A percentile compares a stretch with the other conserved stretches of the same genome.
phyloP scores from a whole-genome alignment of 352 stramenopile genomes.

The Pythium aristosporum region DNA sequence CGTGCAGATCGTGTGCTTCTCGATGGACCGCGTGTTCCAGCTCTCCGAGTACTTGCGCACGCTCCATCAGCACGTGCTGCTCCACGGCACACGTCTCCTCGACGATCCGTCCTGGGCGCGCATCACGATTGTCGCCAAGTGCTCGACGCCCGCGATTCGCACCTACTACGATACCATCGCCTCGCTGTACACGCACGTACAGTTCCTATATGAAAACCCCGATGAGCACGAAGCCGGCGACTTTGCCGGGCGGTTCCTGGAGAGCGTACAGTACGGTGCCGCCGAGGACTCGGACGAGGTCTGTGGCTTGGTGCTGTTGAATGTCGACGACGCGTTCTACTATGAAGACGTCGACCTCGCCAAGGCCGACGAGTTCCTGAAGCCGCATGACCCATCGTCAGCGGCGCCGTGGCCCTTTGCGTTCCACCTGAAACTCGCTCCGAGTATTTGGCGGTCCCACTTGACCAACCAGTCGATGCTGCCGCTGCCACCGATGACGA shows the following conservation, averaged over 20 bases:
- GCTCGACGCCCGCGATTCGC: slow-evolving; percentile 33
- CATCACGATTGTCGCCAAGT: slow-evolving; percentile 38
- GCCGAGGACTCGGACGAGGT: neutral
- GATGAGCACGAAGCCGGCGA: slow-evolving; percentile 12
- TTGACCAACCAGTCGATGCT: slow-evolving; percentile 53
- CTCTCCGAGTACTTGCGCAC: slow-evolving; percentile 57
- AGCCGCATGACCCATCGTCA: neutral
- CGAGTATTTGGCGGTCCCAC: slow-evolving; percentile 76
- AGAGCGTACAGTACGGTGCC: slow-evolving; percentile 12
- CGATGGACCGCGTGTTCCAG: slow-evolving; percentile 65
- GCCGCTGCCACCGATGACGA: slow-evolving; percentile 37
- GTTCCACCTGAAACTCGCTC: slow-evolving; percentile 76
- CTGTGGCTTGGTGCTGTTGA: slow-evolving; percentile 39
- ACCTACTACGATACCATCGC: slow-evolving; percentile 37
- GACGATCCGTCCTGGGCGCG: slow-evolving; percentile 31
- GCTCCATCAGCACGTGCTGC: slow-evolving; percentile 33
- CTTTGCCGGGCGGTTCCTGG: slow-evolving; percentile 38
- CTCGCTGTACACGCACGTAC: slow-evolving; percentile 30
- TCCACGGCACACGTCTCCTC: slow-evolving; percentile 25
- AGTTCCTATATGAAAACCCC: slow-evolving; percentile 38
- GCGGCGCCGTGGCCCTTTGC: slow-evolving; percentile 40
- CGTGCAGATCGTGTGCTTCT: slow-evolving; percentile 61
- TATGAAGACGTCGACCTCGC: slow-evolving; percentile 48
- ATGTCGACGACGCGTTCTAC: slow-evolving; percentile 64
- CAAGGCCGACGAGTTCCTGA: slow-evolving; percentile 28